Evolutionary conservation across 2,329 filamentous ascomycete species (phyloP), one percentile per base, ranked within the genome.

Genomic region (Paramyrothecium sp.): DNA sequence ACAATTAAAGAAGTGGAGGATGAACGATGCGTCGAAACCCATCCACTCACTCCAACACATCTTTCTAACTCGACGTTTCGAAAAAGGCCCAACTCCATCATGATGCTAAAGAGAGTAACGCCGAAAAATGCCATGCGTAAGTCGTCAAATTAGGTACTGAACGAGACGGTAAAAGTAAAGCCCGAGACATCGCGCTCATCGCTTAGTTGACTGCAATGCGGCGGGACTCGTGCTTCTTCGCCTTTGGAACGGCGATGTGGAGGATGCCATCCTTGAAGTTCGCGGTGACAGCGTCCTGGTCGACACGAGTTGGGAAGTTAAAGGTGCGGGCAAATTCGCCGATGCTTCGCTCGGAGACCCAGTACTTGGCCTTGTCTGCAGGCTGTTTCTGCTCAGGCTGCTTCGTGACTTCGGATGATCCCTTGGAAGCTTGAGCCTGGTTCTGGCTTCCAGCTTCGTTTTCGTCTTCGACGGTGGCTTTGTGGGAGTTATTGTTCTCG

Each of bases 321-420:
- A 91, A 91, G 58, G 80, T 84, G 61, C 89, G 83, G 52, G 83
- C 80, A 75, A 91, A 91, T 63, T 87, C 81, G 69, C 88, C 88
- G 57, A 88, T 75, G 59, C 79, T 82, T 64, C 87, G 85, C 75
- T 90, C 87, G 38, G 80, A 78, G 60, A 87, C 77, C 90, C 90
- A 94, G 81, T 87, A 93, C 74, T 85, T 88, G 65, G 77, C 73
- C 49, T 76, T 73, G 59, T 79, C 75, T 52, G 65, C 65, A 5
- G 71, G 63, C 60, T 74, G 71, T 58, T 70, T 68, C 38, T 58
- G 41, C 59, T 67, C 53, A 30, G 67, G 60, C 56, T 71, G 69
- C 54, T 67, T 56, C n/a, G 58, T 61, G 8, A 63, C 62, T 44
- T 66, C 58, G 13, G 64, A 61, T 26, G 60, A 60, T 52, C 69